Base-by-base conservation (phyloP, 176 grass and related monocot genomes). In the Bolboschoenus planiculmis region DNA sequence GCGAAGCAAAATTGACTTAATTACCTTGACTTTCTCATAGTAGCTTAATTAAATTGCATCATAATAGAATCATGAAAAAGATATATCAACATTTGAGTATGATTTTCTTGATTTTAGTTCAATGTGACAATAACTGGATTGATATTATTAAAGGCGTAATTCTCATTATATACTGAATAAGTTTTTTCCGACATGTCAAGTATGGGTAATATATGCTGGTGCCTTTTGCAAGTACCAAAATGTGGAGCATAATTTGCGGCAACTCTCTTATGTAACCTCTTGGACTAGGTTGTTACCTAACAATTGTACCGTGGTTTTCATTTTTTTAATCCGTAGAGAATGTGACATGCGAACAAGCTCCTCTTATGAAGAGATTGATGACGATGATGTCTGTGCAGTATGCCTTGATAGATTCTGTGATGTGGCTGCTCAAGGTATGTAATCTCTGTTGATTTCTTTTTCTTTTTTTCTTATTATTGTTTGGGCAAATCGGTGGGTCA, bases 401-500 rank as follows among this genome's bases (percentile, higher is more conserved):
- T 95, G 96, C 79, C 92, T 99, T 4, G 90, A 95, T 23, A 90
- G 89, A 29, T 16, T 91, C 71, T 99, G 96, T 87, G 84, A 83
- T 73, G 91, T 99, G 3, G 89, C 90, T 2, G 87, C 92, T 7
- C 85, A 95, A 99, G 92, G 95, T 89, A 63, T 9, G 55, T 27
- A 43, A 50, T 18, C 18, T 2, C 57, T 56, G 14, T 57, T 72
- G 13, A 57, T 74, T 44, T 40, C 7, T 13, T 59, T 58, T 50
- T 16, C 72, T 56, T 27, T 2, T 84, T 68, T 56, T 44, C 9
- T 84, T 70, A 34, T 61, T 54, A 11, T 43, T 37, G 78, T 36
- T 14, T 79, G 54, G 34, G 33, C 2, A 24, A 15, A 58, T 80
- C 10, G 0, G 4, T 40, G 55, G 30, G 16, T 54, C 30, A 54